phyloP scores from a whole-genome alignment of 2,329 filamentous ascomycete species.

The Monascus ruber region DNA sequence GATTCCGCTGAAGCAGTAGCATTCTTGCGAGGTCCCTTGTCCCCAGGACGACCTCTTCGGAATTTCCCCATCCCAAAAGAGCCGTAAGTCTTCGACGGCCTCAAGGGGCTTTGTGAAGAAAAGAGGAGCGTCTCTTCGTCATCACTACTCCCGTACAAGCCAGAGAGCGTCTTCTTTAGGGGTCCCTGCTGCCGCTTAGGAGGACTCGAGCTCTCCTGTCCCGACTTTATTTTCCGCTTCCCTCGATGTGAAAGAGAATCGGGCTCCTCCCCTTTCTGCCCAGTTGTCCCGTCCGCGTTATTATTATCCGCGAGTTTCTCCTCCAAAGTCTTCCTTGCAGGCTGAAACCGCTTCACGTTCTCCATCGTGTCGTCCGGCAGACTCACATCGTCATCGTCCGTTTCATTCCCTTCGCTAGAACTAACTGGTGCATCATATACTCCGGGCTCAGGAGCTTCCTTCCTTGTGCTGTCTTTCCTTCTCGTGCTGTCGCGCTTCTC shows the following conservation, averaged over 20 bases:
- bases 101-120: constrained; percentile 10
- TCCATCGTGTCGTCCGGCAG: background rate
- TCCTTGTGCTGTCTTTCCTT: constrained; percentile 1
- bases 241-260: background rate
- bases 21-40: background rate
- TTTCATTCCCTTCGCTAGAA: constrained; percentile 17
- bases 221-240: background rate
- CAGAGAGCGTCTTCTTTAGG: background rate
- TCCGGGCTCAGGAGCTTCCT: constrained; percentile 11
- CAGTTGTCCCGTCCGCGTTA: background rate
- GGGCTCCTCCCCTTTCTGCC: constrained; percentile 1
- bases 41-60: background rate
- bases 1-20: constrained; percentile 5
- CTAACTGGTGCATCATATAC: constrained; percentile 26
- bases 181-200: background rate
- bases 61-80: constrained; percentile 9
- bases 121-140: constrained; percentile 2
- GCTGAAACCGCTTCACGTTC: background rate
- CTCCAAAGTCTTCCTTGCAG: constrained; percentile 8
- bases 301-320: constrained; percentile 11
- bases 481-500: background rate
- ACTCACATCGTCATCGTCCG: background rate
- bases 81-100: constrained; percentile 3
- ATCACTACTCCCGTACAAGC: constrained; percentile 6
- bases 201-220: background rate